Conservation (phyloP, 2,329 filamentous ascomycete genomes). For the Venturia pyrina region DNA sequence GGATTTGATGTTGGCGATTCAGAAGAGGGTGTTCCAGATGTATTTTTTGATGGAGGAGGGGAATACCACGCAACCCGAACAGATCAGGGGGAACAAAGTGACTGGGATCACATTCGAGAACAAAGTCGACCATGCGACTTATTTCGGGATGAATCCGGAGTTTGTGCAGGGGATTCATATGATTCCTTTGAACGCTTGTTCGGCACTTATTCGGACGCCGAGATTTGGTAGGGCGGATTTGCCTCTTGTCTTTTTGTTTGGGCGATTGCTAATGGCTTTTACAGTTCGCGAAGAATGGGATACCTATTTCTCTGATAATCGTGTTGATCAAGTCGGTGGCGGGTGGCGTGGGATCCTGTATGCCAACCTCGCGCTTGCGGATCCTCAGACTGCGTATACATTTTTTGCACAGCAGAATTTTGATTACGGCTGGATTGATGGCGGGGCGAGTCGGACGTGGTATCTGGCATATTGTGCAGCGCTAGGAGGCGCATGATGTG, state of each 20-base stretch:
- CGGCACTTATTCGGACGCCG: slow-evolving; percentile 54
- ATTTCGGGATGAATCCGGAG: slow-evolving; percentile 19
- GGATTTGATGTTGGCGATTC: slow-evolving; percentile 77
- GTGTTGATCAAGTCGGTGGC: slow-evolving; percentile 54
- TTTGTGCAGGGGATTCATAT: slow-evolving; percentile 63
- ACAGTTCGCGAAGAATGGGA: slow-evolving; percentile 50
- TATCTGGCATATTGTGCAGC: slow-evolving; percentile 72
- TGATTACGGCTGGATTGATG: slow-evolving; percentile 62
- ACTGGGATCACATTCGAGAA: slow-evolving; percentile 75
- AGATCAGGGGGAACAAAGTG: slow-evolving; percentile 73
- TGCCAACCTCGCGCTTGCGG: slow-evolving; percentile 69
- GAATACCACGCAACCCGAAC: slow-evolving; percentile 61
- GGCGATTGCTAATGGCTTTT: neutral
- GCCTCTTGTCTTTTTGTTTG: neutral
- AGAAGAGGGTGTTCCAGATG: slow-evolving; percentile 59
- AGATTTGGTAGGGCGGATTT: slow-evolving; percentile 50
- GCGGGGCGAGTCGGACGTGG: slow-evolving; percentile 76
- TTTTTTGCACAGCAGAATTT: slow-evolving; percentile 65
- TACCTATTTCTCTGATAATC: slow-evolving; percentile 60
- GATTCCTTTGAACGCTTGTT: slow-evolving; percentile 63
- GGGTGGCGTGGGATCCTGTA: slow-evolving; percentile 83
- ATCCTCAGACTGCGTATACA: slow-evolving; percentile 57
- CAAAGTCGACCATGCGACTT: slow-evolving; percentile 77
- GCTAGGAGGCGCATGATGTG: neutral
- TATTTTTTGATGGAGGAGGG: slow-evolving; percentile 72